Evolutionary conservation across 768 basidiomycete genomes (phyloP), one percentile per base, ranked within the genome.

Genomic region (Glaciozyma martinii): DNA sequence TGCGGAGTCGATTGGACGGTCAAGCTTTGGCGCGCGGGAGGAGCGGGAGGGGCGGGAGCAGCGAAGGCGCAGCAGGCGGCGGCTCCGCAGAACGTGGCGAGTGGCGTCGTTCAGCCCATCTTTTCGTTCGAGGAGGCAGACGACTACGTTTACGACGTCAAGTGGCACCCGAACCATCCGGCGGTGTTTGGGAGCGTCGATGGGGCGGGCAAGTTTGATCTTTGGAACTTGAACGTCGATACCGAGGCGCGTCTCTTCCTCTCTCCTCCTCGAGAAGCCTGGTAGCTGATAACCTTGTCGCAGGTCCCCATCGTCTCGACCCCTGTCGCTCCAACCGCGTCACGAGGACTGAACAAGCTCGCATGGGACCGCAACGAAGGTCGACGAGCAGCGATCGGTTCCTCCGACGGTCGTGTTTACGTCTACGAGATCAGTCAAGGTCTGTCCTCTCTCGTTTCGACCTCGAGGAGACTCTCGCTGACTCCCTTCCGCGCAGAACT

Each of bases 111-210:
- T n/a, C 53, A 83, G 0, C 89, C 94, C 4, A 71, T 98, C 29
- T 88, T 93, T 75, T 91, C 90, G 47, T 98, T 99, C 73, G 94
- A 99, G 70, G 94, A 97, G 76, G 89, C 92, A 18, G 91, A 93
- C 74, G 95, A 99, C 76, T 97, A 98, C 75, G 94, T 99, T 15
- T 98, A 95, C 78, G 95, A 97, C 78, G 93, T 90, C 54, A 89
- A 87, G 76, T 99, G 95, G 95, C 95, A 99, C 75, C 92, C 94
- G 9, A 81, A 84, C 19, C 93, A 99, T 77, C 95, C 95, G 19
- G 91, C 94, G 1, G 67, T 93, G 55, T 99, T 98, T 75, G 93
- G 89, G 27, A 85, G 85, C 6, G 95, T 90, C 3, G 92, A 98
- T 75, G 95, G 95, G 3, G 87, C 89, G 3, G 95, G 93, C 30